Evolutionary conservation across 805 yeast species (phyloP).

Genomic region (Pichia insulana): DNA sequence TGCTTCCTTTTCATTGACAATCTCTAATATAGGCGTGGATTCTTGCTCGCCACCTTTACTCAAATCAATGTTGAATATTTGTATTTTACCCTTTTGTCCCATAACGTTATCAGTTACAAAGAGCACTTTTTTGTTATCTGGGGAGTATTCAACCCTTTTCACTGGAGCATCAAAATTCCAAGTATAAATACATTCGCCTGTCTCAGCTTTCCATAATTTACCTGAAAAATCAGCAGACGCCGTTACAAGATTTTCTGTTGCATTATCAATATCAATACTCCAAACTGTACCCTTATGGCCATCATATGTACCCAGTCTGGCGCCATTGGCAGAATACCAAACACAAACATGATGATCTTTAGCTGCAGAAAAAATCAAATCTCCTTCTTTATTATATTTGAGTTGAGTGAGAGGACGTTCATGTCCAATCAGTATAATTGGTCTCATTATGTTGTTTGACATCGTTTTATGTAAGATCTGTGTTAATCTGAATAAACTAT

Average conservation of each 20-base stretch:
- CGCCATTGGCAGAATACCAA: slow-evolving; percentile 95
- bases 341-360: slow-evolving; percentile 85
- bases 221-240: slow-evolving; percentile 87
- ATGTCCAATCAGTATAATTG: slow-evolving; percentile 78
- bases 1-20: slow-evolving; percentile 44
- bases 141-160: slow-evolving; percentile 79
- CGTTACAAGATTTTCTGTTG: slow-evolving; percentile 64
- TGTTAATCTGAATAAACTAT: neutral
- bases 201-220: slow-evolving; percentile 74
- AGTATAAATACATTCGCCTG: slow-evolving; percentile 66
- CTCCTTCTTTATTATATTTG: slow-evolving; percentile 93
- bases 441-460: slow-evolving; percentile 42
- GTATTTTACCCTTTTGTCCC: slow-evolving; percentile 76
- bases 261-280: slow-evolving; percentile 79
- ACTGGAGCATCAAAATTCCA: slow-evolving; percentile 81
- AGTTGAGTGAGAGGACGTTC: slow-evolving; percentile 97
- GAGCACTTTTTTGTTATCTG: slow-evolving; percentile 58
- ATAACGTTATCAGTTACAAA: slow-evolving; percentile 85
- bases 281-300: slow-evolving; percentile 93
- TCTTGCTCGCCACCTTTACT: slow-evolving; percentile 31
- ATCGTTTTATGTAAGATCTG: neutral
- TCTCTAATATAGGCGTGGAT: slow-evolving; percentile 48
- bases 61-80: slow-evolving; percentile 53
- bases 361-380: slow-evolving; percentile 81
- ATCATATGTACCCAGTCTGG: slow-evolving; percentile 84